Conservation (phyloP, 495 filamentous ascomycete species). For the Penicillium mononematosum region DNA sequence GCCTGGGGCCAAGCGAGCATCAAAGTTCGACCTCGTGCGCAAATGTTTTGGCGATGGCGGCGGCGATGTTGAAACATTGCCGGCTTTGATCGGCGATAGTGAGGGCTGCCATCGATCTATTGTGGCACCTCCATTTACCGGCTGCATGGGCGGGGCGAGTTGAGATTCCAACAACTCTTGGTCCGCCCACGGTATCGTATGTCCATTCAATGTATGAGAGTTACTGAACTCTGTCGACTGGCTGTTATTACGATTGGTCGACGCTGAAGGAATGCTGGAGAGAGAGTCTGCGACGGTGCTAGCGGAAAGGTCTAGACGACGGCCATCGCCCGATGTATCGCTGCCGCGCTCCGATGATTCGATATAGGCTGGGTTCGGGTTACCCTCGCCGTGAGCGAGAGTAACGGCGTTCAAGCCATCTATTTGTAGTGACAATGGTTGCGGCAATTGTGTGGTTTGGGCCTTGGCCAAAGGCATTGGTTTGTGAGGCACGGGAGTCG, state of each 20-base stretch:
- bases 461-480: constrained; percentile 11
- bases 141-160: constrained; percentile 9
- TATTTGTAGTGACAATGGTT: constrained; percentile 27
- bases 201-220: constrained; percentile 11
- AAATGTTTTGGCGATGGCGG: constrained; percentile 11
- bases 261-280: constrained; percentile 19
- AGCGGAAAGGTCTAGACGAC: constrained; percentile 22
- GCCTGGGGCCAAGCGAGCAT: constrained; percentile 21
- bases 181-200: constrained; percentile 13
- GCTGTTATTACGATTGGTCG: constrained; percentile 13
- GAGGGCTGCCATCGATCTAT: constrained; percentile 12
- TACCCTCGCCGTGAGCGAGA: constrained; percentile 9
- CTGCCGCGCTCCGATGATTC: constrained; percentile 30
- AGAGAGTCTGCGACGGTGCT: constrained; percentile 23
- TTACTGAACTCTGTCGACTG: constrained; percentile 16
- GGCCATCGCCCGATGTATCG: constrained; percentile 24
- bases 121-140: constrained; percentile 13
- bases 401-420: constrained; percentile 23
- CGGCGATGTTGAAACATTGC: constrained; percentile 17
- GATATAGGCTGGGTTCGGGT: constrained; percentile 15
- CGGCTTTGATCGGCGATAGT: constrained; percentile 13
- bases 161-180: constrained; percentile 7
- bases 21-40: constrained; percentile 13
- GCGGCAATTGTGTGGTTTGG: constrained; percentile 24
- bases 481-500: constrained; percentile 9